phyloP scores from a whole-genome alignment of 2,329 filamentous ascomycete species.

The Lecanicillium sp. region DNA sequence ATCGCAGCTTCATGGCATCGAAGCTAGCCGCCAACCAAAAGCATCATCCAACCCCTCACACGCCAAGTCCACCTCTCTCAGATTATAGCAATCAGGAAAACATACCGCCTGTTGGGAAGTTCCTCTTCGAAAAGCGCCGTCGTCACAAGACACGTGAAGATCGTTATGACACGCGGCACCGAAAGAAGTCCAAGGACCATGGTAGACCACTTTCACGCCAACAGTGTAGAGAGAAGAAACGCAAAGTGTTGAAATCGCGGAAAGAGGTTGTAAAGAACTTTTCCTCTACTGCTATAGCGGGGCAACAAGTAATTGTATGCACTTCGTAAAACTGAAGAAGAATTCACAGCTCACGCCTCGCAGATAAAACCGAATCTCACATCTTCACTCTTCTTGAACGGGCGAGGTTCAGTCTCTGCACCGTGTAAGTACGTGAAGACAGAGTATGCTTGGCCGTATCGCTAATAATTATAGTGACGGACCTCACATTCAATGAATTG shows the following conservation, averaged over 20 bases:
- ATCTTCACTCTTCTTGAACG: conserved; percentile 25
- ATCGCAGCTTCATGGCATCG: too few species aligned
- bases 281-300: conserved; percentile 42
- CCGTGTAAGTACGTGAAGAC: neutral
- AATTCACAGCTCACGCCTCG: neutral
- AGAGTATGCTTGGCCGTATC: neutral
- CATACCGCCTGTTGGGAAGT: too few species aligned
- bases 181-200: neutral
- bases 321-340: neutral
- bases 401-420: conserved; percentile 9
- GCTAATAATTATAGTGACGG: conserved; percentile 33
- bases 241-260: conserved; percentile 24
- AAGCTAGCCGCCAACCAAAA: too few species aligned
- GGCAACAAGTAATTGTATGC: conserved; percentile 24
- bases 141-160: conserved; percentile 49
- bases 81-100: too few species aligned
- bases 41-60: too few species aligned
- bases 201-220: neutral
- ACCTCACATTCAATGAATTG: conserved; percentile 47
- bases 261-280: conserved; percentile 49
- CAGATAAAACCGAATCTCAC: conserved; percentile 27
- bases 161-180: conserved; percentile 41
- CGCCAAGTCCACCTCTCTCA: too few species aligned
- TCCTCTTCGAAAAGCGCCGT: conserved; percentile 38
- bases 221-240: conserved; percentile 12